Base-by-base conservation (phyloP, 83 land plant species). In the Picea abies region DNA sequence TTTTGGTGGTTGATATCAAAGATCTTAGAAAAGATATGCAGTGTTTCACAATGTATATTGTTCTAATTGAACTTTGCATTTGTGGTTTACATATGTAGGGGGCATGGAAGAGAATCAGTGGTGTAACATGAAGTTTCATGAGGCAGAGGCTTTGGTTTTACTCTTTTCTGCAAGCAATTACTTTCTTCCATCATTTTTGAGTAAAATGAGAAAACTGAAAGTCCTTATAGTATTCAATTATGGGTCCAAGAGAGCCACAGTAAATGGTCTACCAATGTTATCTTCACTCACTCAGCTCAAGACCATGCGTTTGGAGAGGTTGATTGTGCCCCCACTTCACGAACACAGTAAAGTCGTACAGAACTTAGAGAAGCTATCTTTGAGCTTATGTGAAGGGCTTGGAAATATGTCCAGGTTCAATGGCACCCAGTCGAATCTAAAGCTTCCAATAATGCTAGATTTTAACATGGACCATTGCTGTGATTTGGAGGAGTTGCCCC, bases 131-230 rank as follows among this genome's bases (percentile, higher is more conserved):
- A 49, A 83, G 7, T 86, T 88, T 60, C 90, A 86, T 19, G 85
- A 88, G 63, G 88, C 92, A 44, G 92, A 92, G 83, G 94, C 88
- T 35, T 92, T 92, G 71, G 75, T 92, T 14, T 79, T 92, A 14
- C 88, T 85, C 73, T 90, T 90, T 58, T 85, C 89, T 4, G 84
- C 94, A 7, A 80, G 47, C 16, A 76, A 63, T 29, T 92, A 90
- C 86, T 88, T 44, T 82, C 72, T 92, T 65, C 94, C 94, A 49
- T 83, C 92, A 0, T 92, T 92, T 83, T 41, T 92, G 11, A 56
- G 32, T 9, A 64, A 70, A 19, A 90, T 92, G 94, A 84, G 85
- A 5, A 86, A 84, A 61, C 90, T 92, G 22, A 90, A 91, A 67
- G 83, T 87, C 25, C 79, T 92, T 3, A 72, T 90, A 0, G 0